Evolutionary conservation across 2,329 filamentous ascomycete genomes (phyloP).

Genomic region (Metarhizium anisopliae): DNA sequence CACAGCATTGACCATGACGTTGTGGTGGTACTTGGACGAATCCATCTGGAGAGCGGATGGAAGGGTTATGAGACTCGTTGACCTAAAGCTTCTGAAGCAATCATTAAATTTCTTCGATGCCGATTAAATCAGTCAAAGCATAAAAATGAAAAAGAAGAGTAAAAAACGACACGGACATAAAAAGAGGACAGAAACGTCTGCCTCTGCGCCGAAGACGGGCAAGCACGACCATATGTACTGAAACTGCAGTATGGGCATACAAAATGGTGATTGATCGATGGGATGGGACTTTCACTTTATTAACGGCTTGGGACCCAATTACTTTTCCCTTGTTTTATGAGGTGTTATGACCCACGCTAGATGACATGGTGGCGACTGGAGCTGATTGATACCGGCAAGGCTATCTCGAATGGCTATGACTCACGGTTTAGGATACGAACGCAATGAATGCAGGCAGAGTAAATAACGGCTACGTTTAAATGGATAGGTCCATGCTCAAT

Average conservation of each 20-base stretch:
- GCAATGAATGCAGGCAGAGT: neutral
- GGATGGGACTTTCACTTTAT: neutral
- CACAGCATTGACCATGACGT: slow-evolving; percentile 19
- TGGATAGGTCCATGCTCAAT: neutral
- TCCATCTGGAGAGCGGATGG: slow-evolving; percentile 34
- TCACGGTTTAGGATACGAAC: neutral
- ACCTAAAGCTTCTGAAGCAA: slow-evolving; percentile 33
- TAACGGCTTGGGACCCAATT: too few relatives aligned
- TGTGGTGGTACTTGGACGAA: slow-evolving; percentile 35
- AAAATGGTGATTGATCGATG: neutral
- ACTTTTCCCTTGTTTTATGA: neutral
- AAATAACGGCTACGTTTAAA: neutral
- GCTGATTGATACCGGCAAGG: neutral
- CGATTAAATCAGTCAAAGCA: slow-evolving; percentile 15
- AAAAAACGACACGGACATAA: neutral
- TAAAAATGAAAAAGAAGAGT: neutral
- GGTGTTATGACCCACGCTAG: neutral
- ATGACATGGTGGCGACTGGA: neutral
- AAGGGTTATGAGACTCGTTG: slow-evolving; percentile 35
- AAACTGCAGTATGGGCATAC: neutral
- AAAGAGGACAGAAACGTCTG: too few relatives aligned
- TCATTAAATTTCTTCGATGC: slow-evolving; percentile 37
- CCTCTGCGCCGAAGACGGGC: neutral
- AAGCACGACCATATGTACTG: neutral
- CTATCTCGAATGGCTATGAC: neutral